Base-by-base conservation (phyloP, 345 rosid genomes). In the Luvunga scandens region DNA sequence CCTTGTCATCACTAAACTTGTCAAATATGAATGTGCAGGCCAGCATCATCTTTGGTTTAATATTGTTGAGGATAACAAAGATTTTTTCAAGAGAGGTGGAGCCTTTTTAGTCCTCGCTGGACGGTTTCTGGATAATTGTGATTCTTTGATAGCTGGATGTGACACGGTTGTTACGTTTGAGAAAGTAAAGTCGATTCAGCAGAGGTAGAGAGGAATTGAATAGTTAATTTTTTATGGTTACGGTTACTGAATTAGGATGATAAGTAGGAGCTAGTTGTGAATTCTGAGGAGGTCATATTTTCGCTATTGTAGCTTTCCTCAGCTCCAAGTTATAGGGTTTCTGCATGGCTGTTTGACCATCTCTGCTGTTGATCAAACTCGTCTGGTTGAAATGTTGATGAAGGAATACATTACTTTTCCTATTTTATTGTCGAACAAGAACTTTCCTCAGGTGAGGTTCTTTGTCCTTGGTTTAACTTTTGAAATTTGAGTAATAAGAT, bases 341-440 rank as follows among this genome's bases (percentile, higher is more conserved):
- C 90, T 88, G 81, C 85, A 80, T 71, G 85, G 88, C 76, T 84
- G 79, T 87, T 80, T 77, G 24, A 82, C 75, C 84, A 73, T 78
- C 82, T 79, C 88, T 65, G 69, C 78, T 71, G 82, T 71, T 86
- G 87, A 87, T 86, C 87, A 56, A 66, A 66, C 84, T 77, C 77
- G 50, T 68, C 80, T 92, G n/a, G 78, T 87, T 82, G 87, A 83
- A 75, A 78, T 90, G 86, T 78, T 88, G 75, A 86, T 88, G 82
- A 84, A 88, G 85, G 97, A 95, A 28, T 92, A 86, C 55, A 78
- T 91, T 62, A 90, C 92, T 21, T 93, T 92, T 84, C 99, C 98
- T n/a, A 71, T 95, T 71, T 81, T 93, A 53, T 80, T 91, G 77
- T 82, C 91, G 9, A 72, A 73, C 81, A 87, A 87, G 83, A 81